Base-by-base conservation (phyloP, 441 rosid genomes). In the Gossypium gossypioides region DNA sequence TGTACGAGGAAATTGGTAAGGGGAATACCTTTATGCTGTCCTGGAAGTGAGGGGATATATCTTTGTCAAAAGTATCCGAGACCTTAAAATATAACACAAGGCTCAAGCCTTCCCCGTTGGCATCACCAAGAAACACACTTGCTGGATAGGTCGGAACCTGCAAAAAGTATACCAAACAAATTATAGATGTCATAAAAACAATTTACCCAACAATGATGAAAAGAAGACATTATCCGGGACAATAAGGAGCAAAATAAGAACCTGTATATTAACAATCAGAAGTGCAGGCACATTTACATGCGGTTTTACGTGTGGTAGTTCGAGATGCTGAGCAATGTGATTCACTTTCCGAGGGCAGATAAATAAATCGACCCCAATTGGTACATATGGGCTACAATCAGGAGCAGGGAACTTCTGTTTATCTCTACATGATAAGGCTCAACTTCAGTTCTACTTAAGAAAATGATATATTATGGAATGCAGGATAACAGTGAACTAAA, bases 91-190 rank as follows among this genome's bases (percentile, higher is more conserved):
- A 89, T 57, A 94, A 80, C n/a, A 94, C 91, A 13, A 94, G 90
- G 77, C 97, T 94, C 94, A 94, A 85, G 65, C 99, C 97, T 88
- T 92, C 97, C 6, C 99, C 99, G 73, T 89, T 89, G 24, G 82
- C 84, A 59, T 90, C 97, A 3, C 97, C 96, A 51, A 86, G 88
- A 80, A 94, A 92, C 90, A 94, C 87, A 13, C 97, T 83, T 46
- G 92, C 91, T 54, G 97, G 97, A 83, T 94, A 94, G 25, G 92
- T 87, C 32, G 99, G 99, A 75, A 94, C 76, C 98, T 91, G 88
- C 75, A 52, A 84, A 9, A 29, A 40, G 22, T 16, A 62, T 58
- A 25, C 70, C 59, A 73, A 44, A 54, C 27, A 60, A 21, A 34
- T 65, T 58, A 75, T 75, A 22, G 32, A 69, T 37, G 22, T 19